Percentiles rank a stretch among this genome's conserved stretches.
Conservation (phyloP, 768 basidiomycete species). For the Pisolithus marmoratus region DNA sequence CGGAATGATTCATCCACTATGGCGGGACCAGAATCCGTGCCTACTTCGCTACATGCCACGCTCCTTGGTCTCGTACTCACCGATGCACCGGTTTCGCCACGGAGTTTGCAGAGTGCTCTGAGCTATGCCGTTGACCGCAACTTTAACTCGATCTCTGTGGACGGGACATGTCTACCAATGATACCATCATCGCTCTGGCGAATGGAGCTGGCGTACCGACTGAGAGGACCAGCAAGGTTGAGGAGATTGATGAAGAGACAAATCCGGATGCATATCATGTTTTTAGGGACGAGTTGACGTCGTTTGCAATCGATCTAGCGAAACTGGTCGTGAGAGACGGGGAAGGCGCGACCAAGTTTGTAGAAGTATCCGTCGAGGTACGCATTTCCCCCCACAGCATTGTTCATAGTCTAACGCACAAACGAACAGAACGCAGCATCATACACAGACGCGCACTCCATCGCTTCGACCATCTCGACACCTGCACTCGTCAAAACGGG, state of each 20-base stretch:
- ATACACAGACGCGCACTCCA: slow-evolving; percentile 80
- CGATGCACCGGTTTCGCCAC: slow-evolving; percentile 80
- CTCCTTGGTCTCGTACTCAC: slow-evolving; percentile 93
- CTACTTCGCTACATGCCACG: slow-evolving; percentile 72
- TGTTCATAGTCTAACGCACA: no score
- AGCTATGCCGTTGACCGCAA: slow-evolving; percentile 89
- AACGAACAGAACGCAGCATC: slow-evolving; percentile 63
- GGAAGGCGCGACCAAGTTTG: slow-evolving; percentile 98
- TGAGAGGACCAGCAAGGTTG: slow-evolving; percentile 19
- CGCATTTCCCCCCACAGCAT: slow-evolving; percentile 14
- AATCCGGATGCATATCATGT: slow-evolving; percentile 56
- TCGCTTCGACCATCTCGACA: slow-evolving; percentile 88
- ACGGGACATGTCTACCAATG: slow-evolving; percentile 99
- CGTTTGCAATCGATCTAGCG: slow-evolving; percentile 87
- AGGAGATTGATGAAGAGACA: slow-evolving; percentile 64
- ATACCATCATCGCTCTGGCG: slow-evolving; percentile 84
- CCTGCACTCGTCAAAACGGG: slow-evolving; percentile 95
- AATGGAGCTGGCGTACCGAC: slow-evolving; percentile 72
- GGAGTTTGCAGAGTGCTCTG: slow-evolving; percentile 76
- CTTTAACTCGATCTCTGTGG: slow-evolving; percentile 96
- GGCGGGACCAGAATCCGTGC: slow-evolving; percentile 35
- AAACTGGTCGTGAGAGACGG: slow-evolving; percentile 96
- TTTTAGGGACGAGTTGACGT: slow-evolving; percentile 79
- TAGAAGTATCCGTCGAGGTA: slow-evolving; percentile 87
- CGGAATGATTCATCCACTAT: slow-evolving; percentile 98